Evolutionary conservation across 208 protist genomes (phyloP).

Genomic region (Leishmania martiniquensis): DNA sequence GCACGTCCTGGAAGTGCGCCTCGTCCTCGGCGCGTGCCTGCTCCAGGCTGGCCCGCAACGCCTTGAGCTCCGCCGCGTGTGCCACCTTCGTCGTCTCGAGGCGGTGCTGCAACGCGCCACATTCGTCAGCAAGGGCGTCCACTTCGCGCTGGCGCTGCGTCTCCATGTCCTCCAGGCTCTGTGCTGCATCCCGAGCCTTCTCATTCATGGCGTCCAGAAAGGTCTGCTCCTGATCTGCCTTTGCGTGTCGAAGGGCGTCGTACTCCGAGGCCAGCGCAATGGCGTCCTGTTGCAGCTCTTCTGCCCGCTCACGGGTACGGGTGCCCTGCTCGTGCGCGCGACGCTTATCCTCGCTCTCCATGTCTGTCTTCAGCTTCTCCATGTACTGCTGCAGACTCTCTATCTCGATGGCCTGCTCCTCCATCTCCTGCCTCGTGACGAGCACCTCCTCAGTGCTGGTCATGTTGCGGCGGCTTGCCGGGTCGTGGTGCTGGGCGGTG

Average conservation of each 20-base stretch:
- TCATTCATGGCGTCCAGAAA: conserved; percentile 90
- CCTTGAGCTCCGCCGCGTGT: conserved; percentile 40
- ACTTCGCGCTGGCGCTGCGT: conserved; percentile 87
- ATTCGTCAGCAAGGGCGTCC: conserved; percentile 82
- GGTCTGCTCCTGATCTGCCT: conserved; percentile 91
- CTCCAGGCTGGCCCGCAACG: conserved; percentile 39
- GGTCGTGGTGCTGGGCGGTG: conserved; percentile 27
- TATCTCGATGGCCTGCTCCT: conserved; percentile 88
- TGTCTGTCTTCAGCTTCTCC: conserved; percentile 92
- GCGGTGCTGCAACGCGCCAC: conserved; percentile 58
- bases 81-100: conserved; percentile 63
- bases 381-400: conserved; percentile 87
- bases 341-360: conserved; percentile 95
- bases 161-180: conserved; percentile 79
- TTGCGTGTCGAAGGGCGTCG: conserved; percentile 78
- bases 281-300: conserved; percentile 89
- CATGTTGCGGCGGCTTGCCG: conserved; percentile 16
- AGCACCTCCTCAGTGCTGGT: conserved; percentile 90
- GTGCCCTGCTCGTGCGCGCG: conserved; percentile 93
- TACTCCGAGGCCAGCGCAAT: conserved; percentile 75
- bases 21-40: conserved; percentile 55
- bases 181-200: conserved; percentile 72
- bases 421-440: conserved; percentile 93
- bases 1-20: conserved; percentile 84
- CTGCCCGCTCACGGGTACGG: conserved; percentile 88